Percentiles rank a stretch among this genome's conserved stretches.
phyloP scores from a whole-genome alignment of 352 stramenopile genomes.

The Phytophthora sp. region DNA sequence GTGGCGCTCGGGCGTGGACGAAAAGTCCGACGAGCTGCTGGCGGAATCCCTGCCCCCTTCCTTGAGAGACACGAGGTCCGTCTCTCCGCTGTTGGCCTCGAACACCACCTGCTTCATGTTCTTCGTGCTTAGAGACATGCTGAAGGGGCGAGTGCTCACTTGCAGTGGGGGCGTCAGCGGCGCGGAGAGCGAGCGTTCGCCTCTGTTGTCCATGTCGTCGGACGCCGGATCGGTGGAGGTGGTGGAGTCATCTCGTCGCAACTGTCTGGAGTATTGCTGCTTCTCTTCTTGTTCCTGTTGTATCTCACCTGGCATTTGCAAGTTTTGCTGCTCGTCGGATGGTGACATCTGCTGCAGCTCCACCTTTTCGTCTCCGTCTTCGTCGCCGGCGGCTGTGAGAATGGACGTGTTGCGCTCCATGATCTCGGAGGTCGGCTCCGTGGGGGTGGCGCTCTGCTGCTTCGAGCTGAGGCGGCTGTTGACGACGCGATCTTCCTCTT shows the following conservation, averaged over 20 bases:
- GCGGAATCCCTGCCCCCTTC: constrained; percentile 28
- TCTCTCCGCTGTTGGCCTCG: not conserved
- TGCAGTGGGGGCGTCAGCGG: constrained; percentile 14
- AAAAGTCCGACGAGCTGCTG: constrained; percentile 23
- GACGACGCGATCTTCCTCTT: constrained; percentile 29
- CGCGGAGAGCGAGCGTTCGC: constrained; percentile 10
- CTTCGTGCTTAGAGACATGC: constrained; percentile 15
- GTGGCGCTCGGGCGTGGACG: constrained; percentile 31
- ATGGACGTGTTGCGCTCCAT: constrained; percentile 19
- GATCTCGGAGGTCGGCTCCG: constrained; percentile 26
- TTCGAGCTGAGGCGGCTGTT: constrained; percentile 33
- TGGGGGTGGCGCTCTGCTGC: constrained; percentile 19
- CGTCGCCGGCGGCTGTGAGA: constrained; percentile 9
- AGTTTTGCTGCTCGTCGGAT: constrained; percentile 16
- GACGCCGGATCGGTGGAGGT: constrained; percentile 14
- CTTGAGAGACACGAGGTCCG: constrained; percentile 16
- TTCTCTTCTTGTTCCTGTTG: constrained; percentile 8
- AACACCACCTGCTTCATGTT: constrained; percentile 35
- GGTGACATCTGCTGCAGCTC: constrained; percentile 16
- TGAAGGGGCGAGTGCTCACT: constrained; percentile 17
- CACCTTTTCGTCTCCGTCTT: constrained; percentile 8
- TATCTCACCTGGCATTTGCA: too few relatives aligned
- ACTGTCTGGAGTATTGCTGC: not conserved
- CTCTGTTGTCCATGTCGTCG: constrained; percentile 6
- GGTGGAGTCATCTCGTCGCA: constrained; percentile 9